Conservation (phyloP, 257 asterid genomes). For the Sherardia arvensis region DNA sequence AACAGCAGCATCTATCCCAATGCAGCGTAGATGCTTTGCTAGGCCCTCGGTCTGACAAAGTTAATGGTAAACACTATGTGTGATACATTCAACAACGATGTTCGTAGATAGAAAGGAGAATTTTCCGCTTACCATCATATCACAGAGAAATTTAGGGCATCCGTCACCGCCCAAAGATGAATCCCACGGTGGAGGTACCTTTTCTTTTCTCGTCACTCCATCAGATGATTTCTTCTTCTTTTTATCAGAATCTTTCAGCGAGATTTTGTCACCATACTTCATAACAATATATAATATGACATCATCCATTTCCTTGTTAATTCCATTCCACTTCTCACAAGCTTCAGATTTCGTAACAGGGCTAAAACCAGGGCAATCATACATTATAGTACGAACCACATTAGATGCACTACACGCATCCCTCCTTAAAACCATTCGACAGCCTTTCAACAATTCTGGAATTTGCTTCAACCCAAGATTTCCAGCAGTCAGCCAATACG, state of each 20-base stretch:
- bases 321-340: constrained; percentile 17
- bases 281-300: constrained; percentile 36
- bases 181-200: constrained; percentile 72
- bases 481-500: constrained; percentile 17
- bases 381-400: constrained; percentile 34
- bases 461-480: constrained; percentile 64
- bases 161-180: constrained; percentile 71
- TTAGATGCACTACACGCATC: constrained; percentile 44
- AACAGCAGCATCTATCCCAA: constrained; percentile 90
- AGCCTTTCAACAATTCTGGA: constrained; percentile 29
- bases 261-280: constrained; percentile 64
- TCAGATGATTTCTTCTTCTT: constrained; percentile 52
- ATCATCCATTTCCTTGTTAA: constrained; percentile 26
- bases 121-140: constrained; percentile 60
- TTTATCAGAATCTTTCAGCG: constrained; percentile 62
- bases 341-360: constrained; percentile 24
- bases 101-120: neutral
- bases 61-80: neutral
- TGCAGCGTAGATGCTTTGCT: constrained; percentile 91
- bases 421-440: constrained; percentile 39
- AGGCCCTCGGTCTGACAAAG: constrained; percentile 76
- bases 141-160: constrained; percentile 84
- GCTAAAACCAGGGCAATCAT: constrained; percentile 27
- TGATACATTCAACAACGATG: constrained; percentile 4
- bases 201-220: constrained; percentile 30